phyloP scores from a whole-genome alignment of 129 eudicot species.

The Artemisia tridentata region DNA sequence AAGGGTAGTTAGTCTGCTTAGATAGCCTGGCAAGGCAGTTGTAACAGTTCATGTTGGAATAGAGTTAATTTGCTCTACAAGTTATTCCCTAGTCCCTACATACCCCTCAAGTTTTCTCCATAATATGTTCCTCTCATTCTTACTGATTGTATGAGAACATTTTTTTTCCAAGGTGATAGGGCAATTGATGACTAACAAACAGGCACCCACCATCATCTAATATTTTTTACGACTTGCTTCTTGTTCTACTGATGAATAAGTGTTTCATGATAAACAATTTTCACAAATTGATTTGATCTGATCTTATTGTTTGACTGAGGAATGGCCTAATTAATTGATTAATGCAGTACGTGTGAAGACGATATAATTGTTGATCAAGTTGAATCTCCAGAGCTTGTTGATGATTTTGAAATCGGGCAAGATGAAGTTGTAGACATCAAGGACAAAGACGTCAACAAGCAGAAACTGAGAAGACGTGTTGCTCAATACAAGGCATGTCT shows the following conservation, averaged over 20 bases:
- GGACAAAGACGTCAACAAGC: conserved; percentile 77
- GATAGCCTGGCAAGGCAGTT: too few species aligned
- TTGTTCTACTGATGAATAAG: conserved; percentile 15
- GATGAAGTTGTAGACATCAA: conserved; percentile 92
- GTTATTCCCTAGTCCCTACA: too few species aligned
- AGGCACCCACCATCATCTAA: too few species aligned
- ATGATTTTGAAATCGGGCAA: conserved; percentile 95
- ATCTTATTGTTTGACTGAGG: conserved; percentile 20
- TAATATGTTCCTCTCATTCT: too few species aligned
- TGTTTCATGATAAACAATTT: conserved; percentile 17
- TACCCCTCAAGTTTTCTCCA: too few species aligned
- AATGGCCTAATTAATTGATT: conserved; percentile 11
- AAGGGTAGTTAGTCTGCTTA: too few species aligned
- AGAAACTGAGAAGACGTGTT: conserved; percentile 80
- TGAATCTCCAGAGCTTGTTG: conserved; percentile 81
- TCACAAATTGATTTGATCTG: conserved; percentile 7
- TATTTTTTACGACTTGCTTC: not conserved
- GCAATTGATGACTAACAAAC: too few species aligned
- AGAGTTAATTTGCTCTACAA: too few species aligned
- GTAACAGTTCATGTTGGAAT: too few species aligned
- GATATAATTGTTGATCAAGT: conserved; percentile 85
- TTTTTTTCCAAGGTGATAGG: too few species aligned
- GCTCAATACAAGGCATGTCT: conserved; percentile 70
- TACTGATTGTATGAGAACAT: too few species aligned
- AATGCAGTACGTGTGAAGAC: conserved; percentile 86